Base-by-base conservation (phyloP, 2,329 filamentous ascomycete species). In the Xylaria sp. region DNA sequence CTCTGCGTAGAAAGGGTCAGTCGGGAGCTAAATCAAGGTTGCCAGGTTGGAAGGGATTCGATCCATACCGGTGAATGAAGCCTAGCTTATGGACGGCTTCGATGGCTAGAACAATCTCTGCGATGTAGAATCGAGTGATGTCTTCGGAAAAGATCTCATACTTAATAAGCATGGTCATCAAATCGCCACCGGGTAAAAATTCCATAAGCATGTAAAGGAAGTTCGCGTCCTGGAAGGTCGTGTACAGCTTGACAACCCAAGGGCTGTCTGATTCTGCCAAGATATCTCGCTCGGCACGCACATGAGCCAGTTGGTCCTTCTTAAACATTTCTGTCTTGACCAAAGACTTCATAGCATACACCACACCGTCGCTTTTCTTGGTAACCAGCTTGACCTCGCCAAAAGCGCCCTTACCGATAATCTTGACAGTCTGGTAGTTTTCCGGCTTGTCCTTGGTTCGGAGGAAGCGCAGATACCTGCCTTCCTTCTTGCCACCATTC, bases 141-240 rank as follows among this genome's bases (percentile, higher is more conserved):
- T 99, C 96, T 81, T 98, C 95, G 0, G 94, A 97, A 81, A 99
- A 99, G 80, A 99, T 98, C 81, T 99, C 96, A 79, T 99, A 99
- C 87, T 98, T 99, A 85, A 99, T 99, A 75, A 99, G 87, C 96
- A 99, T 99, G 3, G 96, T 99, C 96, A 99, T 99, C 80, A 99
- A 82, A 84, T 99, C 96, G 81, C 96, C 96, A 81, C 96, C 96
- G 8, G 96, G 96, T 81, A 99, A 88, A 83, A 98, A 99, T 83
- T 99, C 96, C 96, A 99, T 99, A 70, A 99, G 87, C 91, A 99
- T 96, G 85, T 99, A 99, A 44, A 99, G 86, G 84, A 98, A 99
- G 74, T 96, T 95, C 55, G 89, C 88, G 80, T 99, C 96, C 82
- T 99, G 96, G 86, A 99, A 99, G 0, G 96, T 98, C 13, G 96